A percentile compares a stretch with the other conserved stretches of the same genome.
Conservation (phyloP, 169 alveolate genomes). For the Babesia divergens region DNA sequence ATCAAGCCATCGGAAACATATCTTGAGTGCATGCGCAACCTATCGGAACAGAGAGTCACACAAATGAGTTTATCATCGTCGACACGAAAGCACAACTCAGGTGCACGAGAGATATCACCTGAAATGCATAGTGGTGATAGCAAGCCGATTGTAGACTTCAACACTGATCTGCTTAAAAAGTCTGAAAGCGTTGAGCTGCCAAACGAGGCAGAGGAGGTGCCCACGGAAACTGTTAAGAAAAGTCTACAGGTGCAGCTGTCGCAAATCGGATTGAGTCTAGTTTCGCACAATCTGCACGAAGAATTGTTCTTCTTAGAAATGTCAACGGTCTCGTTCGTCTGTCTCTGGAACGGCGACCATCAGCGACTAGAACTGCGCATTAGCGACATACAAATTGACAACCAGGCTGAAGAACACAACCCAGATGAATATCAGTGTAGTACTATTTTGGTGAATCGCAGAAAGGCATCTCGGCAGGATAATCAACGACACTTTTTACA, state of each 20-base stretch:
- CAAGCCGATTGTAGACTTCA: background rate
- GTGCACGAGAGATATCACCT: constrained; percentile 1
- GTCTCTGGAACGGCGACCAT: constrained; percentile 76
- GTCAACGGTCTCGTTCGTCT: constrained; percentile 70
- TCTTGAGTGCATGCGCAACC: constrained; percentile 1
- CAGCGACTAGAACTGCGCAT: constrained; percentile 77
- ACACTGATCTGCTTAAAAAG: constrained; percentile 6
- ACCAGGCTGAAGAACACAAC: constrained; percentile 72
- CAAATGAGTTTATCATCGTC: background rate
- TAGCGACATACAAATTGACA: constrained; percentile 79
- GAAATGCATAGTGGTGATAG: background rate
- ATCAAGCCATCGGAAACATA: constrained; percentile 30
- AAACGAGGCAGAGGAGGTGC: constrained; percentile 22
- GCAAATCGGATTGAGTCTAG: constrained; percentile 78
- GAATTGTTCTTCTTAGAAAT: constrained; percentile 80
- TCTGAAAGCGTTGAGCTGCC: constrained; percentile 6
- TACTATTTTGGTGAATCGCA: constrained; percentile 69
- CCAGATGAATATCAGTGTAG: constrained; percentile 35
- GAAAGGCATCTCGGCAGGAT: constrained; percentile 39
- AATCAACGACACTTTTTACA: constrained; percentile 64
- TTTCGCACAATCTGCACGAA: constrained; percentile 77
- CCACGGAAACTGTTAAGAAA: constrained; percentile 1
- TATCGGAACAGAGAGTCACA: background rate
- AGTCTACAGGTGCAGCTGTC: constrained; percentile 64
- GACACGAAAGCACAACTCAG: background rate